Evolutionary conservation across 192 early-diverging fungal species (phyloP), one percentile per base, ranked within the genome.

Genomic region (Pilobolus umbonatus): DNA sequence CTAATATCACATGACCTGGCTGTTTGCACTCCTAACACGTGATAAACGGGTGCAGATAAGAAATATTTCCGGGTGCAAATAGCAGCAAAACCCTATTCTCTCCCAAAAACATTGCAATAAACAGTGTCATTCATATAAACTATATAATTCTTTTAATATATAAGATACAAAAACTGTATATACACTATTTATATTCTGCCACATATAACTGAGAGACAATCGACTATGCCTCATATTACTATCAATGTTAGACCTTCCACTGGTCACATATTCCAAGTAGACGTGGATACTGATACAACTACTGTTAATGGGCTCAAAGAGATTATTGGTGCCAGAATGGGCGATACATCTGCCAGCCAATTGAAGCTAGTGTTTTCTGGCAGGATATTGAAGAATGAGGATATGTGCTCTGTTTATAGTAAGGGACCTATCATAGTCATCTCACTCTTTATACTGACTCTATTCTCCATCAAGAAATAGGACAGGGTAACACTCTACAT

Each of bases 301-400:
- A 88, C 86, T 0, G 91, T 95, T 0, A 43, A 69, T 6, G 69
- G 80, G 21, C 77, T 96, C 19, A 96, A 98, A 60, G 75, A 78
- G 28, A 78, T 78, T 36, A 81, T 96, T 53, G 76, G 82, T 12
- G 65, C 67, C 1, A 11, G 63, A 32, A 58, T 74, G 38, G 74
- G 65, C 1, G 71, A 79, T 30, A 75, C 86, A 38, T 79, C 83
- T 5, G 76, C 77, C 12, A 59, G 68, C 19, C 68, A 77, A 31
- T 91, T 92, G 75, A 78, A 94, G 15, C 81, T 98, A 17, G 96
- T 98, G 48, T 97, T 86, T 74, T 84, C 93, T 3, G 96, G 96
- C 17, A 74, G 85, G 35, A 89, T 98, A 49, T 74, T 98, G 32
- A 98, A 98, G 75, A 92, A 98, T 74, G 87, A 82, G 12, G 93